Conservation (phyloP, 257 asterid species). For the Solanum clarkiae region DNA sequence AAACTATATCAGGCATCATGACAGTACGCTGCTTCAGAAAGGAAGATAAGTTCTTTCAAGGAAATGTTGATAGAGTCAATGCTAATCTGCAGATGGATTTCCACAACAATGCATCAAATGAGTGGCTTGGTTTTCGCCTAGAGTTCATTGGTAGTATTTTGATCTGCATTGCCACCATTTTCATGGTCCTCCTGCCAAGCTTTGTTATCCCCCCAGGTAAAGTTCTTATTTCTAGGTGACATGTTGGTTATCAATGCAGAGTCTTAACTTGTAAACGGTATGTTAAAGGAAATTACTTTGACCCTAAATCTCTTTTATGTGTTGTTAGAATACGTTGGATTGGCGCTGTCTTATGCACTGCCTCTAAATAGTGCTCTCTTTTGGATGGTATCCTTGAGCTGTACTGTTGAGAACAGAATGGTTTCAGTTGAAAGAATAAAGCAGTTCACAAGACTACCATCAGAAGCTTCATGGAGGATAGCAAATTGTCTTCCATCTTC, state of each 20-base stretch:
- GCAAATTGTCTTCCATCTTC: slow-evolving; percentile 22
- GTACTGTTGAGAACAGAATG: slow-evolving; percentile 50
- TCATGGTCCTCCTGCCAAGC: slow-evolving; percentile 49
- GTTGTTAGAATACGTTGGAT: slow-evolving; percentile 37
- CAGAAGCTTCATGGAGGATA: slow-evolving; percentile 55
- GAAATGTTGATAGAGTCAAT: slow-evolving; percentile 38
- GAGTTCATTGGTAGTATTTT: slow-evolving; percentile 57
- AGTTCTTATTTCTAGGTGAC: not conserved
- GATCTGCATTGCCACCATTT: slow-evolving; percentile 34
- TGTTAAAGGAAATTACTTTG: not conserved
- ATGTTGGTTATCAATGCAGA: not conserved
- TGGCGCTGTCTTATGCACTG: slow-evolving; percentile 62
- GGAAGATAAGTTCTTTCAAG: slow-evolving; percentile 35
- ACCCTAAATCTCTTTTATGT: not conserved
- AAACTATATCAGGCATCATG: slow-evolving; percentile 52
- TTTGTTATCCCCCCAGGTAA: slow-evolving; percentile 49
- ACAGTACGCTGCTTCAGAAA: slow-evolving; percentile 58
- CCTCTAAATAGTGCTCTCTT: slow-evolving; percentile 33
- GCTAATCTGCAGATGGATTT: slow-evolving; percentile 46
- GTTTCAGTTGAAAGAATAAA: slow-evolving; percentile 75
- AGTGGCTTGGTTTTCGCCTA: slow-evolving; percentile 75
- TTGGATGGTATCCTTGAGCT: slow-evolving; percentile 30
- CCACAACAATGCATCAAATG: slow-evolving; percentile 56
- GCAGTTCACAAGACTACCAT: slow-evolving; percentile 48
- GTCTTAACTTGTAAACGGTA: not conserved